Percentiles rank a stretch among this genome's conserved stretches.
Conservation (phyloP, 192 early-diverging fungal genomes). For the Entomortierella lignicola region DNA sequence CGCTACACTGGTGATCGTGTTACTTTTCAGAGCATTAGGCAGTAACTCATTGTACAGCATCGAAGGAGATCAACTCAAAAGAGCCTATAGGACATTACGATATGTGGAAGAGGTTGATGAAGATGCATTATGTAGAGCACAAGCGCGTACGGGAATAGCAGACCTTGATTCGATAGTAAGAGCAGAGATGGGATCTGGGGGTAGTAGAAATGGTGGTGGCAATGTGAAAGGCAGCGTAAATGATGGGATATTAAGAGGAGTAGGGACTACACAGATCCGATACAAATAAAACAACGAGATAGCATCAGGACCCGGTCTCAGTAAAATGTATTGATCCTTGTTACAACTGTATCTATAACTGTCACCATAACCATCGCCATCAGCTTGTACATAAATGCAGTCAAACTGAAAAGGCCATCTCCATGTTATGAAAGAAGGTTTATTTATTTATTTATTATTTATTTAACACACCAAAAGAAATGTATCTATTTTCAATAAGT, state of each 20-base stretch:
- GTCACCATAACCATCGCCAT: too few relatives aligned
- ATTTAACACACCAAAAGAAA: too few relatives aligned
- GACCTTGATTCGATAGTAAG: constrained; percentile 76
- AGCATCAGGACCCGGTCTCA: too few relatives aligned
- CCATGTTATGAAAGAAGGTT: too few relatives aligned
- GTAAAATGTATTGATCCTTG: too few relatives aligned
- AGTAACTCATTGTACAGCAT: constrained; percentile 60
- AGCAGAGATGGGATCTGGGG: constrained; percentile 18
- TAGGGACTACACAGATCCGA: constrained; percentile 5
- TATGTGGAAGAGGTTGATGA: constrained; percentile 73
- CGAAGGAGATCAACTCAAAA: constrained; percentile 67
- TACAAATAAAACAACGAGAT: constrained; percentile 33
- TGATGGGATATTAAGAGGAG: constrained; percentile 2
- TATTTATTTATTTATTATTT: too few relatives aligned
- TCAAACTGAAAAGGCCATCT: too few relatives aligned
- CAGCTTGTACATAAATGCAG: too few relatives aligned
- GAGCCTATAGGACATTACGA: constrained; percentile 67
- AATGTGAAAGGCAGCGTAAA: not conserved
- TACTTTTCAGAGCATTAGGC: constrained; percentile 77
- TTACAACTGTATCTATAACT: too few relatives aligned
- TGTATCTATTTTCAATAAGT: too few relatives aligned
- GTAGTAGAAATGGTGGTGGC: not conserved
- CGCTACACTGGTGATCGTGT: constrained; percentile 74
- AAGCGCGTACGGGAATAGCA: constrained; percentile 76
- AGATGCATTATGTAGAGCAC: constrained; percentile 77